Conservation (phyloP, 2,329 filamentous ascomycete genomes). For the Blastomyces emzantsi region DNA sequence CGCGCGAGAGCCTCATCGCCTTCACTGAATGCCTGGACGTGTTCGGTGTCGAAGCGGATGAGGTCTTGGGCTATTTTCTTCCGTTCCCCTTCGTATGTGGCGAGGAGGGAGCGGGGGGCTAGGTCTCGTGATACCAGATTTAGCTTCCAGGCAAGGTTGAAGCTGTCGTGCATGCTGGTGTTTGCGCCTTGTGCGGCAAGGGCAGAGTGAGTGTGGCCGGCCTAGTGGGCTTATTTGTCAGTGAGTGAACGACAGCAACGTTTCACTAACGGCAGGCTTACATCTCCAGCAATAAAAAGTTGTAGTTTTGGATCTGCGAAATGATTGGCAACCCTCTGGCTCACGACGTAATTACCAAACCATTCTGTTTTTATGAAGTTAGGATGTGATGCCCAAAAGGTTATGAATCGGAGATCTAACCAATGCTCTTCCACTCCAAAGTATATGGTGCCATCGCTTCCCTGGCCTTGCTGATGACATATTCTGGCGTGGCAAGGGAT, state of each 20-base stretch:
- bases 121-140: constrained; percentile 24
- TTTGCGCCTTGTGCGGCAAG: constrained; percentile 51
- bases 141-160: constrained; percentile 31
- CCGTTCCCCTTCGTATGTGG: constrained; percentile 25
- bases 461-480: constrained; percentile 52
- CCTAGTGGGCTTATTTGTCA: constrained; percentile 13
- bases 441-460: constrained; percentile 40
- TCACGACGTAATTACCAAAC: constrained; percentile 45
- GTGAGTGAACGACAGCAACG: background rate
- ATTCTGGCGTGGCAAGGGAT: constrained; percentile 57
- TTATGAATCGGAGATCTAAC: constrained; percentile 16
- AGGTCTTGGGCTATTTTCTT: constrained; percentile 10
- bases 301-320: constrained; percentile 36
- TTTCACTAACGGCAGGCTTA: constrained; percentile 12
- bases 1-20: constrained; percentile 56
- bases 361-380: constrained; percentile 29
- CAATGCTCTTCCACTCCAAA: constrained; percentile 37
- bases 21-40: constrained; percentile 46
- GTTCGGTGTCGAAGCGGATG: constrained; percentile 25
- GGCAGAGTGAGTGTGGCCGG: constrained; percentile 50
- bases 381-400: background rate
- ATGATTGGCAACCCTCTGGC: constrained; percentile 39
- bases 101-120: constrained; percentile 19
- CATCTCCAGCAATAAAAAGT: constrained; percentile 45
- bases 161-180: constrained; percentile 30